A percentile compares a stretch with the other conserved stretches of the same genome.
These are phyloP conservation scores for Phyllosticta capitalensis DNA, from an alignment of 2,329 filamentous ascomycete species.

Conservation along the genomic window DNA sequence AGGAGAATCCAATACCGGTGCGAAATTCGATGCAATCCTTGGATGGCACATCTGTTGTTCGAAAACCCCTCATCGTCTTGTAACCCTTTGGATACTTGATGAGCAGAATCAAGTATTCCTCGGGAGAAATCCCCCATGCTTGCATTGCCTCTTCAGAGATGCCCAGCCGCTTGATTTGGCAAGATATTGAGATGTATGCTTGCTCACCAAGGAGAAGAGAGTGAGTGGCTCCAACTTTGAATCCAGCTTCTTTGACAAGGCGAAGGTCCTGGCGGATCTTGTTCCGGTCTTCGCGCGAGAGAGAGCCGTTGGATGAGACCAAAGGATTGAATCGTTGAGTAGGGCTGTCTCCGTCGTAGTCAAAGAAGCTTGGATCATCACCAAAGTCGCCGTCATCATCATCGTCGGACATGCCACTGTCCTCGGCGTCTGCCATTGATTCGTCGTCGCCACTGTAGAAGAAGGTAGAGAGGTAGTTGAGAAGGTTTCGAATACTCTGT, in stretches of 20 bases:
- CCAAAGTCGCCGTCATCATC: background rate
- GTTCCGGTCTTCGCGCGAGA: conserved; percentile 11
- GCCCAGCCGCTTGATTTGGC: conserved; percentile 58
- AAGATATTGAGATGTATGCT: conserved; percentile 56
- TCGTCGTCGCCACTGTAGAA: conserved; percentile 29
- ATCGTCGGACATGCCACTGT: background rate
- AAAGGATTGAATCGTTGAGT: background rate
- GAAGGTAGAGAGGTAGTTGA: conserved; percentile 38
- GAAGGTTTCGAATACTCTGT: conserved; percentile 36
- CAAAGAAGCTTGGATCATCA: background rate
- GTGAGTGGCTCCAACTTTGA: conserved; percentile 56
- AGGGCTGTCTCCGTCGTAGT: background rate
- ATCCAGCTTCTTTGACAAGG: conserved; percentile 53
- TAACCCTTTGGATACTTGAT: conserved; percentile 58
- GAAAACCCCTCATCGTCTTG: conserved; percentile 34
- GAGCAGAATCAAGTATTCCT: conserved; percentile 65
- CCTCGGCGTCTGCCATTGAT: conserved; percentile 2
- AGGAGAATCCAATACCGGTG: conserved; percentile 59
- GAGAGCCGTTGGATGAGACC: background rate
- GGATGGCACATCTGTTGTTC: background rate
- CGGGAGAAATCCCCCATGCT: conserved; percentile 61
- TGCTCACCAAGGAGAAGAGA: conserved; percentile 39
- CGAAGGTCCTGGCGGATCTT: conserved; percentile 54
- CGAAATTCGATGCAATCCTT: conserved; percentile 44
- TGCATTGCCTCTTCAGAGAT: conserved; percentile 65